These are phyloP conservation scores for Macrolepiota dolichaula DNA, from an alignment of 768 basidiomycete species.

Conservation along the genomic window DNA sequence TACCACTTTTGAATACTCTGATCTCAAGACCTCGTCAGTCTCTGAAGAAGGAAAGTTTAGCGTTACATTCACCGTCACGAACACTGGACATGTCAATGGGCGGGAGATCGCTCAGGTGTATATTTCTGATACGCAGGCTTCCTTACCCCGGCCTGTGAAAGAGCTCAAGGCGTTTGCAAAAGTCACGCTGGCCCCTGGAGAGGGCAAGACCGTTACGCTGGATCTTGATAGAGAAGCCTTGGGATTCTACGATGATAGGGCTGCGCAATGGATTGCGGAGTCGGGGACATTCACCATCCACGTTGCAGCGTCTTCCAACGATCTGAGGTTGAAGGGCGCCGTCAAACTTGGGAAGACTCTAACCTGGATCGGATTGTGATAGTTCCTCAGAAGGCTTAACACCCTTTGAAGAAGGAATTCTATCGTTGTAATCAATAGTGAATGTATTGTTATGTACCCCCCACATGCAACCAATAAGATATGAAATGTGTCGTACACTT, in stretches of 20 bases:
- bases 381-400: background rate
- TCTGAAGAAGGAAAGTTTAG: conserved; percentile 31
- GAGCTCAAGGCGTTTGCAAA: conserved; percentile 49
- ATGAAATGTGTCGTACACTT: background rate
- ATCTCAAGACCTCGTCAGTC: conserved; percentile 31
- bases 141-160: conserved; percentile 40
- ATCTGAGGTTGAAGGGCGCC: conserved; percentile 33
- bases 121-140: conserved; percentile 36
- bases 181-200: conserved; percentile 40
- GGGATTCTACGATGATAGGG: conserved; percentile 44
- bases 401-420: background rate
- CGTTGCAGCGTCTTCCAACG: conserved; percentile 43
- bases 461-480: background rate
- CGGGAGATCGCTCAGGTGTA: conserved; percentile 48
- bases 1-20: conserved; percentile 51
- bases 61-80: conserved; percentile 42
- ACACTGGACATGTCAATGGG: conserved; percentile 40
- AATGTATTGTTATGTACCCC: background rate
- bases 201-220: conserved; percentile 34
- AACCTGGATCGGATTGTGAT: conserved; percentile 40
- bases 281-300: conserved; percentile 41
- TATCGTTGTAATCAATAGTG: background rate
- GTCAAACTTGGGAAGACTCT: conserved; percentile 31
- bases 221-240: conserved; percentile 45
- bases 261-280: conserved; percentile 43